A percentile compares a stretch with the other conserved stretches of the same genome.
phyloP scores from a whole-genome alignment of 140 eudicot genomes.

The Anethum foeniculum region DNA sequence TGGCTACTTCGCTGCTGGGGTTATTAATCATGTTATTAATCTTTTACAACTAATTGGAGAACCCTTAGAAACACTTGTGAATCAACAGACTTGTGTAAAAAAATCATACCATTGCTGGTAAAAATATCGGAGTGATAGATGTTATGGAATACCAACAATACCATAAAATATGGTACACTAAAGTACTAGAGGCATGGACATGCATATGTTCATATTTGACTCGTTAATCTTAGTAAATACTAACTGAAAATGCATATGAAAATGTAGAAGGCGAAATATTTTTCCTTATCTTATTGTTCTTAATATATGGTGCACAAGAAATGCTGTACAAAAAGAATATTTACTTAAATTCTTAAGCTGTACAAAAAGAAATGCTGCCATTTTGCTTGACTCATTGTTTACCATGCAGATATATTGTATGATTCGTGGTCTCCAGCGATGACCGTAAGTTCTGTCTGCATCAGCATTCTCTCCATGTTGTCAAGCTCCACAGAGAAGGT shows the following conservation, averaged over 20 bases:
- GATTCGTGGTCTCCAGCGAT: conserved; percentile 13
- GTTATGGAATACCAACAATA: background rate
- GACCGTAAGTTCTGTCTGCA: conserved; percentile 15
- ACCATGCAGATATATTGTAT: conserved; percentile 10
- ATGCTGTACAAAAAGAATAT: too few species aligned
- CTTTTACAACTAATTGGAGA: background rate
- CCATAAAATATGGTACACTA: background rate
- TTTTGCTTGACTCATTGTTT: background rate
- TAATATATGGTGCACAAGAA: background rate
- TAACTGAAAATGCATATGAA: background rate
- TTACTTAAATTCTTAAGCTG: background rate
- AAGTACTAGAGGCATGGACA: background rate
- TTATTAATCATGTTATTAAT: background rate
- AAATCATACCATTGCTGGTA: background rate
- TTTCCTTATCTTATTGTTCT: background rate
- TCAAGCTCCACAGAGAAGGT: conserved; percentile 32
- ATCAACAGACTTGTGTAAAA: background rate
- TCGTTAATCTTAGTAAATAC: background rate
- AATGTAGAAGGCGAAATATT: background rate
- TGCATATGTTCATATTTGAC: background rate
- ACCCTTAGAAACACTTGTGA: background rate
- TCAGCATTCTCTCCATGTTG: conserved; percentile 14
- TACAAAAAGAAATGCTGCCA: background rate
- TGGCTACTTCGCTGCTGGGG: background rate
- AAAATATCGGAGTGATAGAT: background rate